A percentile compares a stretch with the other conserved stretches of the same genome.
Evolutionary conservation across 2,329 filamentous ascomycete species (phyloP).

Genomic region (Aspergillus pseudoterreus): DNA sequence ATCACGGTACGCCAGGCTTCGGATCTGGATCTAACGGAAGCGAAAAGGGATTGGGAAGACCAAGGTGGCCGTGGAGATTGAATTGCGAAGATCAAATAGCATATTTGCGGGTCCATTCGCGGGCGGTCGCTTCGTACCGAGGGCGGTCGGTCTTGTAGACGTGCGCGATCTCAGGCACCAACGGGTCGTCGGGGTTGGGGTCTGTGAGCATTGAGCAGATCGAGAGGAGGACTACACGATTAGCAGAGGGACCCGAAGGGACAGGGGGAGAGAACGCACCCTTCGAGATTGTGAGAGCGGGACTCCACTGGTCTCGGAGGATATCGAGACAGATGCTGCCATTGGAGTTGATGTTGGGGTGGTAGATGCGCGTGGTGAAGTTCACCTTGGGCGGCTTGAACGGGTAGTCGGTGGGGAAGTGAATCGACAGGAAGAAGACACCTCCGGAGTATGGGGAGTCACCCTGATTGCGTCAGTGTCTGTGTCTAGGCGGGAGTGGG

Average conservation of each 20-base stretch:
- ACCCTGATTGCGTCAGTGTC: slow-evolving; percentile 56
- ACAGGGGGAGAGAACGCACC: slow-evolving; percentile 55
- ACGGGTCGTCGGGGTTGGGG: slow-evolving; percentile 97
- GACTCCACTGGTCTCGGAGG: slow-evolving; percentile 98
- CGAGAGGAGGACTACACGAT: slow-evolving; percentile 74
- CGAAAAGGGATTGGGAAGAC: slow-evolving; percentile 26
- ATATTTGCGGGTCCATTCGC: slow-evolving; percentile 99
- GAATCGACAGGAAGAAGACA: slow-evolving; percentile 97
- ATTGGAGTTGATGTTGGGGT: slow-evolving; percentile 99
- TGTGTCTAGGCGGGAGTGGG: background rate
- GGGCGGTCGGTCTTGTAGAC: slow-evolving; percentile 99
- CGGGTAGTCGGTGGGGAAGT: slow-evolving; percentile 99
- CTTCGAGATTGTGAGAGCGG: slow-evolving; percentile 96
- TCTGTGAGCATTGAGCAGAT: slow-evolving; percentile 99
- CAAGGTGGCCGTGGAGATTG: slow-evolving; percentile 19
- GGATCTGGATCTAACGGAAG: slow-evolving; percentile 32
- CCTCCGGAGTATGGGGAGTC: slow-evolving; percentile 97
- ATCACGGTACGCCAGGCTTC: slow-evolving; percentile 39
- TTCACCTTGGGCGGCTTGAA: slow-evolving; percentile 99
- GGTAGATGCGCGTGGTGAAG: slow-evolving; percentile 99
- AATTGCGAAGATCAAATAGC: slow-evolving; percentile 65
- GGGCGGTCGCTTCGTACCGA: slow-evolving; percentile 91
- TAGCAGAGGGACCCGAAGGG: background rate
- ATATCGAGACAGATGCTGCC: slow-evolving; percentile 99
- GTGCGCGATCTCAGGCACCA: slow-evolving; percentile 97